Evolutionary conservation across 2,329 filamentous ascomycete species (phyloP), one percentile per base, ranked within the genome.

Genomic region (Fusarium caatingaense): DNA sequence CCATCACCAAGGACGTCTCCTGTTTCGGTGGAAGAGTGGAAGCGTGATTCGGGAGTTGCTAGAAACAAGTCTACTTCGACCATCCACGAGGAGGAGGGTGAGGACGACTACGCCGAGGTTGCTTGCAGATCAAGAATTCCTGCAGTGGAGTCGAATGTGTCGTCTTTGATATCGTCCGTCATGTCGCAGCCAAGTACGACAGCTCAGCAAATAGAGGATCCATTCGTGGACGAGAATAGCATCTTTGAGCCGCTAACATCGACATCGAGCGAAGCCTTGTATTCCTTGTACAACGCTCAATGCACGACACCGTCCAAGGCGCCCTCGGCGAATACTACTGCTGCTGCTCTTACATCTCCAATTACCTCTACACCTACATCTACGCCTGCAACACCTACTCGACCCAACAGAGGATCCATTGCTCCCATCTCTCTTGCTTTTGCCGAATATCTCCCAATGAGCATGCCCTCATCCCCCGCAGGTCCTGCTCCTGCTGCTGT

Each of bases 21-120:
- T 15, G 74, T 77, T 25, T 69, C 71, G 45, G 70, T 77, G 16
- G 80, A 84, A 64, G 79, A 81, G 64, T 81, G 81, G 76, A 89
- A 87, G 77, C 82, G 88, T 63, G 87, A 89, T 72, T 89, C 87
- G 25, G 85, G 83, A 10, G 82, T 86, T 54, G 83, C 84, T 53
- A 80, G 83, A 15, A 84, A 83, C 18, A 79, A 81, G 32, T 83
- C 83, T 27, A 73, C 76, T 18, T 74, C 74, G 16, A 78, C 77
- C 18, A 80, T 80, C 74, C 79, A 77, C 60, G 83, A 84, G 60
- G 77, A 84, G 59, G 77, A 82, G 66, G 78, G 77, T 56, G 80
- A 83, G 63, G 79, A 82, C 50, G 79, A 78, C 23, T 77, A 76
- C 54, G 72, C 76, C 54, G 76, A 72, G 48, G 64, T 60, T 32